Evolutionary conservation across 305 asterid genomes (phyloP).

Genomic region (Nicotiana rustica): DNA sequence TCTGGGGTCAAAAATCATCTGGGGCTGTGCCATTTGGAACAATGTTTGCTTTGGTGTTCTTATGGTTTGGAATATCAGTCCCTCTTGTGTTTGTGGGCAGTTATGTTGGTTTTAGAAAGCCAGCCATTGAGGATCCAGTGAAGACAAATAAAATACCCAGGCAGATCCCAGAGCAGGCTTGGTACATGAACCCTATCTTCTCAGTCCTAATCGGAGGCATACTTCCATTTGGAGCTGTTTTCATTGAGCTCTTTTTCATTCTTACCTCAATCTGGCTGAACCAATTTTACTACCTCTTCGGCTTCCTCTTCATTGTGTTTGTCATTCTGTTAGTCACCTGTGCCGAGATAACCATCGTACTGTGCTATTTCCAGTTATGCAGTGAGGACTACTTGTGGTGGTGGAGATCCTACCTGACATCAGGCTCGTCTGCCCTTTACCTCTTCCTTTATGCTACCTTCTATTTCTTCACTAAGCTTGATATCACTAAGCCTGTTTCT

Average conservation of each 20-base stretch:
- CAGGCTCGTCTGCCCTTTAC: constrained; percentile 79
- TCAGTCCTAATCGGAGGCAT: constrained; percentile 74
- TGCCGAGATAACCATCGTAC: constrained; percentile 69
- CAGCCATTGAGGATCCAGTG: constrained; percentile 70
- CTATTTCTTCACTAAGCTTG: constrained; percentile 79
- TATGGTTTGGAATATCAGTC: constrained; percentile 78
- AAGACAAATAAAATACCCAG: constrained; percentile 73
- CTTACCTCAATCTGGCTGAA: constrained; percentile 79
- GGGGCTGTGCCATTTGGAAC: constrained; percentile 83
- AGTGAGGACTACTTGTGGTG: constrained; percentile 80
- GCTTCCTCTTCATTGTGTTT: constrained; percentile 73
- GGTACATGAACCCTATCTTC: constrained; percentile 79
- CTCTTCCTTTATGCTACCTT: constrained; percentile 75
- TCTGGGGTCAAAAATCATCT: constrained; percentile 84
- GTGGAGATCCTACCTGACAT: constrained; percentile 81
- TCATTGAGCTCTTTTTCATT: constrained; percentile 75
- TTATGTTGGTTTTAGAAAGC: constrained; percentile 65
- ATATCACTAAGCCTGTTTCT: constrained; percentile 69
- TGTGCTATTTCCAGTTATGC: constrained; percentile 80
- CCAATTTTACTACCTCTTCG: constrained; percentile 79
- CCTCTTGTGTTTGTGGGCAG: constrained; percentile 76
- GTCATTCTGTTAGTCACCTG: constrained; percentile 70
- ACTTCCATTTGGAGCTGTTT: constrained; percentile 76
- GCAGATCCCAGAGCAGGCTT: constrained; percentile 75
- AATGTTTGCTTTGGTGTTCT: constrained; percentile 70